Percentiles rank a stretch among this genome's conserved stretches.
Evolutionary conservation across 495 filamentous ascomycete species (phyloP).

Genomic region (Aspergillus homomorphus): DNA sequence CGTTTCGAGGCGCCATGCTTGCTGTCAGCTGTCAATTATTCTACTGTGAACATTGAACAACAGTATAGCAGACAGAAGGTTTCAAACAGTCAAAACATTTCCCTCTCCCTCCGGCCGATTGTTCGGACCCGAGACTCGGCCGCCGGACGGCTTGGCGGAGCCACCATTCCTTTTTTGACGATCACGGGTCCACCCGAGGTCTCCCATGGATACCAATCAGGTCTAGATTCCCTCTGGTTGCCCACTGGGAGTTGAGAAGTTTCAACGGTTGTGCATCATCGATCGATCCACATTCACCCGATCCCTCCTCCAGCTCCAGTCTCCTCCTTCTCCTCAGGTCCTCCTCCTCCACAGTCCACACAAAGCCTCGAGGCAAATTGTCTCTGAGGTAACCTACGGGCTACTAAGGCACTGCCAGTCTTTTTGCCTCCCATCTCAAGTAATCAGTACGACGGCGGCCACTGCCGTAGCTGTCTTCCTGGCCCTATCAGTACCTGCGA

Average conservation of each 20-base stretch:
- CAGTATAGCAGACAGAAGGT: neutral
- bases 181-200: neutral
- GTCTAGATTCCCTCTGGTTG: neutral
- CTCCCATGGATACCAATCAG: neutral
- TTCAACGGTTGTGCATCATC: slow-evolving; percentile 16
- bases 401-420: too few relatives aligned
- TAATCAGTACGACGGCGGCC: neutral
- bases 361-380: neutral
- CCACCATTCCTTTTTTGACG: slow-evolving; percentile 11
- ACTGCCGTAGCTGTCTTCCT: neutral
- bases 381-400: neutral
- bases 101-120: neutral
- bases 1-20: neutral
- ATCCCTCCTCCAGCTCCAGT: neutral
- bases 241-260: slow-evolving; percentile 1
- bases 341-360: slow-evolving; percentile 18
- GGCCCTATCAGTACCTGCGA: neutral
- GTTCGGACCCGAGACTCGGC: slow-evolving; percentile 36
- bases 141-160: slow-evolving; percentile 19
- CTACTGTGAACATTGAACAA: too few relatives aligned
- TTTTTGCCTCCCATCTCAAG: slow-evolving; percentile 5
- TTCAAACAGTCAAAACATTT: neutral
- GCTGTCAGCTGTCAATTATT: too few relatives aligned
- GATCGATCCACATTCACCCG: slow-evolving; percentile 9
- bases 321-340: neutral